Base-by-base conservation (phyloP, 306 rosid genomes). In the Vicia villosa region DNA sequence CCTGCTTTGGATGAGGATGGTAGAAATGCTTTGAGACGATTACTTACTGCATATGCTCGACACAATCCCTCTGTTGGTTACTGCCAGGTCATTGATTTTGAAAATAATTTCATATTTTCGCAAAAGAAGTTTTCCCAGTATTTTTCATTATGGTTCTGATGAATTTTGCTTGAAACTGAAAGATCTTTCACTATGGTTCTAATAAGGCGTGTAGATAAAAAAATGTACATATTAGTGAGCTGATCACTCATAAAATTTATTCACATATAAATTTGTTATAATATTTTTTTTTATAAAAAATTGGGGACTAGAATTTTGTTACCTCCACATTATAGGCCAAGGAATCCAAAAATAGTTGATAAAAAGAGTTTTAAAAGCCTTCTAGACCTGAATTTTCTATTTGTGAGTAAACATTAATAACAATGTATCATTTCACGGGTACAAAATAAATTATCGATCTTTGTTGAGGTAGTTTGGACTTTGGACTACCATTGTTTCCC, bases 41-140 rank as follows among this genome's bases (percentile, higher is more conserved):
- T 95, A 77, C 95, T 95, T 20, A 95, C 99, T 2, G 99, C 99
- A 34, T 95, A 95, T 91, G 99, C 99, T 15, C 86, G 97, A 16
- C 99, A 95, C 76, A 95, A 95, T 86, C 99, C 99, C 72, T 84
- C 96, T 71, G 99, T 95, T 81, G 99, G 99, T 52, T 95, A 95
- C 70, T 95, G 99, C 69, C 99, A 95, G 99, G 99, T 95, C 82
- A 20, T 80, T 74, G 21, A 72, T 69, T 76, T 58, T 61, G 41
- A 75, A 69, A 68, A 61, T 68, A 60, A 51, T 60, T 66, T 36
- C 46, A 28, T 59, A 43, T 43, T 60, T 60, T 10, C 4, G 5
- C 3, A 13, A 46, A 56, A 19, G n/a, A 19, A 14, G 50, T 45
- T 58, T 26, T 69, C 11, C 49, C 8, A 0, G 13, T 8, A 19